Conservation (phyloP, 495 filamentous ascomycete genomes). For the Daldinia vernicosa region DNA sequence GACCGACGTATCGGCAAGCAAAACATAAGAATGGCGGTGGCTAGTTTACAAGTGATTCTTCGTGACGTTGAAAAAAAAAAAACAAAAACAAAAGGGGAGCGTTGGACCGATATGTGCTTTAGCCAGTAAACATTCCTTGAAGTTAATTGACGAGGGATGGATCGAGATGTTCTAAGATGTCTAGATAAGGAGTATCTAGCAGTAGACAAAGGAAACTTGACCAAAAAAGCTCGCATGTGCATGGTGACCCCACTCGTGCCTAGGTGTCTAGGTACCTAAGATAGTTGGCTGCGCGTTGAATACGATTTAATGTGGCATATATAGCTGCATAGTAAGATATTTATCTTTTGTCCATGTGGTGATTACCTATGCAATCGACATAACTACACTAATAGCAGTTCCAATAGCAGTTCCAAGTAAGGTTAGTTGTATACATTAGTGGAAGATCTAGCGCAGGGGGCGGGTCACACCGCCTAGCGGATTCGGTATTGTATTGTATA, state of each 20-base stretch:
- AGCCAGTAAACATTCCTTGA: slow-evolving; percentile 36
- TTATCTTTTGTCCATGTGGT: background rate
- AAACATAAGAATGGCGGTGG: slow-evolving; percentile 11
- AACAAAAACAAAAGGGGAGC: slow-evolving; percentile 1
- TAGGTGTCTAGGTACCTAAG: too few relatives aligned
- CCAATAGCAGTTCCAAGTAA: background rate
- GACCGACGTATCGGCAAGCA: background rate
- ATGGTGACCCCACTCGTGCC: slow-evolving; percentile 17
- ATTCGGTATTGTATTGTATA: slow-evolving; percentile 13
- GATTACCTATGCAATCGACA: background rate
- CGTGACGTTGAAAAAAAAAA: slow-evolving; percentile 14
- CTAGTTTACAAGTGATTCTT: slow-evolving; percentile 15
- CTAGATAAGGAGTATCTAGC: slow-evolving; percentile 43
- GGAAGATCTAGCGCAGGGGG: slow-evolving; percentile 5
- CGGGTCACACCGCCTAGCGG: slow-evolving; percentile 36
- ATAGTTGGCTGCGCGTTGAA: background rate
- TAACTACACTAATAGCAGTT: too few relatives aligned
- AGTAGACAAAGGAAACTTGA: slow-evolving; percentile 34
- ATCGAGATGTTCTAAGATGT: slow-evolving; percentile 34
- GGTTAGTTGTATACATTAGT: background rate
- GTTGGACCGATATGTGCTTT: slow-evolving; percentile 30
- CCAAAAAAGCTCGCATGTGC: slow-evolving; percentile 31
- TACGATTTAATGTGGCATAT: background rate
- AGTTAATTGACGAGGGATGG: slow-evolving; percentile 29
- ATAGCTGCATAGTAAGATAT: too few relatives aligned